Evolutionary conservation across 75 land plant species (phyloP).

Genomic region (Cunninghamia lanceolata): DNA sequence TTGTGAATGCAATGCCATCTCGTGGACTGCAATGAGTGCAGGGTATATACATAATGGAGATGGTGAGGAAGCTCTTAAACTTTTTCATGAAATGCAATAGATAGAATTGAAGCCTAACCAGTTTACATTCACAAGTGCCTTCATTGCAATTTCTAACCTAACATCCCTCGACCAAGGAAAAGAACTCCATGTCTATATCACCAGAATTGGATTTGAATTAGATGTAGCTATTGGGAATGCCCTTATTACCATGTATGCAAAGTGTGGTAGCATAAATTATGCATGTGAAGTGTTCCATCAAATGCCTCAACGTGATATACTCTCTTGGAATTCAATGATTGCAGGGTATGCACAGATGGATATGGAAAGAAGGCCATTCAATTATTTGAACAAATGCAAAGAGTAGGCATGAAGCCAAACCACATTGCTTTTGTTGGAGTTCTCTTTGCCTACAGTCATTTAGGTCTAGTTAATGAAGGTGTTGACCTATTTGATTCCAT

Average conservation of each 20-base stretch:
- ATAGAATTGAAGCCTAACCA: constrained; percentile 17
- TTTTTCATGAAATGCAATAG: constrained; percentile 14
- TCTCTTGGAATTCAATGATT: constrained; percentile 28
- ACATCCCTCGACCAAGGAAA: constrained; percentile 17
- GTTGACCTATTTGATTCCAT: constrained; percentile 15
- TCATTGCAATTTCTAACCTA: constrained; percentile 18
- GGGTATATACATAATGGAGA: constrained; percentile 14
- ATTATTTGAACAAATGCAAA: constrained; percentile 21
- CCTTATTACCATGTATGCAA: constrained; percentile 32
- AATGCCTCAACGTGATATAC: constrained; percentile 2
- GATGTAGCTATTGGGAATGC: constrained; percentile 19
- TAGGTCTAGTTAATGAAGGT: constrained; percentile 30
- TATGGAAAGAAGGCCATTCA: constrained; percentile 14
- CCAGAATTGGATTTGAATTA: constrained; percentile 7
- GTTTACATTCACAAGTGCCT: constrained; percentile 19
- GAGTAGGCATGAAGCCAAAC: constrained; percentile 18
- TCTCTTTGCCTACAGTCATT: constrained; percentile 34
- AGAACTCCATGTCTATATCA: constrained; percentile 18
- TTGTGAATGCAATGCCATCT: background rate
- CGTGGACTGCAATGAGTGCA: constrained; percentile 22
- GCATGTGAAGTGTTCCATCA: constrained; percentile 19
- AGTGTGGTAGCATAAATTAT: constrained; percentile 23
- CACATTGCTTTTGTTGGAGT: constrained; percentile 23
- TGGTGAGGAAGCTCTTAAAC: constrained; percentile 15
- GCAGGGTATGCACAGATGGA: constrained; percentile 27